Evolutionary conservation across 192 early-diverging fungal genomes (phyloP), one percentile per base, ranked within the genome.

Genomic region (Phycomyces blakesleeanus): DNA sequence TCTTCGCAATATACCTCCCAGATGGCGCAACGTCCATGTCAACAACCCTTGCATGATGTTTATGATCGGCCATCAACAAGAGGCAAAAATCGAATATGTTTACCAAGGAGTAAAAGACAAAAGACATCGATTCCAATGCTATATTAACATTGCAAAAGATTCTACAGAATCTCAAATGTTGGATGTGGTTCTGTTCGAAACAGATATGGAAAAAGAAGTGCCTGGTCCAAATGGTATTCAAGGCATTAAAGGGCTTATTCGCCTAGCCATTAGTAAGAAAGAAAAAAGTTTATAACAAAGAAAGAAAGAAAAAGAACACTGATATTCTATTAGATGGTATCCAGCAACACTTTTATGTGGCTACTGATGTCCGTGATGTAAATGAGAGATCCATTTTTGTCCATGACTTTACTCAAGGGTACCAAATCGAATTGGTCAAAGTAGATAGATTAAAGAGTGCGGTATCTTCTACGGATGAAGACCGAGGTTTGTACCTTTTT

Each of bases 11-110:
- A 51, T 84, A 20, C 71, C 74, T 14, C 61, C 69, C 41, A 74
- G 76, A 40, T 84, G 80, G 82, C 73, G 80, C 37, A 78, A 81
- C 60, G 68, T 83, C 21, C 73, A 70, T 51, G 72, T 73, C 59
- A 76, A 76, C 54, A 78, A 75, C 40, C 72, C 73, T 12, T 57
- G 62, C 21, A 69, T 70, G 25, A 70, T 68, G 9, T 56, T 61
- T 15, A 59, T 75, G 29, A 65, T 74, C 37, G 66, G 71, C 37
- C 61, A 67, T n/a, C 59, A 60, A 0, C 29, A 66, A 37, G 67
- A 64, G 42, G 47, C 76, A n/a, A 74, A 76, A 41, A 54, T 84
- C 1, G 74, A 78, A 52, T 84, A 84, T 52, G 69, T 75, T 11
- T 65, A 80, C 47, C 26, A 51, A 15, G 40, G 51, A 22, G 41